Evolutionary conservation across 371 early-diverging fungal species (phyloP).

Genomic region (Syncephalastrum sp.): DNA sequence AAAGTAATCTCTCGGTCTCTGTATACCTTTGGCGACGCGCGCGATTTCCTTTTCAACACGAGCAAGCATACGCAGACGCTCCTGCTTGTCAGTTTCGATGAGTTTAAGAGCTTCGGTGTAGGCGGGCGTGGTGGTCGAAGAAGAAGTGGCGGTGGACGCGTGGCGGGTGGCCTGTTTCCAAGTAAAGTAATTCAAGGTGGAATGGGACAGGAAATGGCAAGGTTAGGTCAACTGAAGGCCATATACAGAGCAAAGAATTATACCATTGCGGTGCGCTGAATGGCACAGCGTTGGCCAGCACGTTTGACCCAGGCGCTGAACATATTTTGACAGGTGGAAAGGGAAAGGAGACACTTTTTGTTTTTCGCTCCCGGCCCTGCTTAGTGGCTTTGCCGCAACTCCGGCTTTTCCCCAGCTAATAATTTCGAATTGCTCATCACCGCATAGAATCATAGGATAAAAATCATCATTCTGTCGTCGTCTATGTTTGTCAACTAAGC

Average conservation of each 20-base stretch:
- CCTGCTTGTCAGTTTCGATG: constrained; percentile 63
- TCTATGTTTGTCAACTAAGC: too few relatives aligned
- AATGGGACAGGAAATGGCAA: neutral
- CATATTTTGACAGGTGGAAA: constrained; percentile 8
- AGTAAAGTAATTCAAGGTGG: too few relatives aligned
- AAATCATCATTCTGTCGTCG: too few relatives aligned
- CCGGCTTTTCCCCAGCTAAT: too few relatives aligned
- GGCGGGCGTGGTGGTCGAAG: constrained; percentile 44
- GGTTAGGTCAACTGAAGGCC: neutral
- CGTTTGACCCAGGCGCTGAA: constrained; percentile 17
- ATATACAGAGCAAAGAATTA: neutral
- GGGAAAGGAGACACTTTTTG: neutral
- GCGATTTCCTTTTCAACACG: constrained; percentile 49
- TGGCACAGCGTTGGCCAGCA: constrained; percentile 8
- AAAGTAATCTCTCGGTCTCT: neutral
- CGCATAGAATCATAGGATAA: too few relatives aligned
- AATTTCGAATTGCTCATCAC: too few relatives aligned
- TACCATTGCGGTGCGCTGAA: constrained; percentile 3
- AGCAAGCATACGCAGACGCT: constrained; percentile 55
- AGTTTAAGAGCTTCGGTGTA: constrained; percentile 78
- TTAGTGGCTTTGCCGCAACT: too few relatives aligned
- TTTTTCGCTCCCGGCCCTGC: constrained; percentile 4
- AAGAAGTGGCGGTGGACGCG: constrained; percentile 15
- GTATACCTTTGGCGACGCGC: constrained; percentile 50
- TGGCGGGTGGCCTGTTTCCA: constrained; percentile 12